phyloP scores from a whole-genome alignment of 768 basidiomycete genomes.

The Epithele typhae region DNA sequence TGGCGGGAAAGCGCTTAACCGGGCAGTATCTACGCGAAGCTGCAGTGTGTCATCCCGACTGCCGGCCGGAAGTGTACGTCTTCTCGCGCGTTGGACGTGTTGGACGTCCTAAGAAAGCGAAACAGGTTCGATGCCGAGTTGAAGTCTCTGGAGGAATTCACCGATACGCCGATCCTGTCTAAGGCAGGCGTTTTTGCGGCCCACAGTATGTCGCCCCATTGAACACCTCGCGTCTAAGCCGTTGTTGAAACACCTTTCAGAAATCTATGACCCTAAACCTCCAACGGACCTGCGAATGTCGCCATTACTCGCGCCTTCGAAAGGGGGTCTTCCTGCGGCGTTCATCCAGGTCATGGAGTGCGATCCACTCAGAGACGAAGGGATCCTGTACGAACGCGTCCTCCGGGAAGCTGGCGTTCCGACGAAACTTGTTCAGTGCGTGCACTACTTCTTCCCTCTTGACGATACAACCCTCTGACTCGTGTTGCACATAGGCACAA shows the following conservation, averaged over 20 bases:
- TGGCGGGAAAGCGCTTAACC: conserved; percentile 16
- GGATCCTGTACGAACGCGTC: conserved; percentile 21
- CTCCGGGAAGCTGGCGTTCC: conserved; percentile 20
- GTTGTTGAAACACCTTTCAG: not conserved
- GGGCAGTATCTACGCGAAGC: conserved; percentile 23
- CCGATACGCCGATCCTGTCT: not conserved
- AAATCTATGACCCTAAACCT: not conserved
- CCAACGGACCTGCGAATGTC: conserved; percentile 6
- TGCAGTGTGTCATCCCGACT: conserved; percentile 15
- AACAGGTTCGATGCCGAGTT: no score
- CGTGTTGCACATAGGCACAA: conserved; percentile 18
- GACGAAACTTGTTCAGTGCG: conserved; percentile 22
- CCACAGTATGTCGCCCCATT: no score
- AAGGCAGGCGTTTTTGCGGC: no score
- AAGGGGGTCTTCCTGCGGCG: conserved; percentile 17
- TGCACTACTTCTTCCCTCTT: not conserved
- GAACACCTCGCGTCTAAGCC: no score
- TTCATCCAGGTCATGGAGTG: conserved; percentile 23
- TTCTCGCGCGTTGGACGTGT: no score
- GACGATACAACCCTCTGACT: not conserved
- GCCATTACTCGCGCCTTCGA: conserved; percentile 18
- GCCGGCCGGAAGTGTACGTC: conserved; percentile 18
- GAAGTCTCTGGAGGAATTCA: no score
- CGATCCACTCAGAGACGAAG: conserved; percentile 27
- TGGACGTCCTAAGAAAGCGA: no score